A percentile compares a stretch with the other conserved stretches of the same genome.
Conservation (phyloP, 345 rosid species). For the rapeseed (Brassica napus) region DNA sequence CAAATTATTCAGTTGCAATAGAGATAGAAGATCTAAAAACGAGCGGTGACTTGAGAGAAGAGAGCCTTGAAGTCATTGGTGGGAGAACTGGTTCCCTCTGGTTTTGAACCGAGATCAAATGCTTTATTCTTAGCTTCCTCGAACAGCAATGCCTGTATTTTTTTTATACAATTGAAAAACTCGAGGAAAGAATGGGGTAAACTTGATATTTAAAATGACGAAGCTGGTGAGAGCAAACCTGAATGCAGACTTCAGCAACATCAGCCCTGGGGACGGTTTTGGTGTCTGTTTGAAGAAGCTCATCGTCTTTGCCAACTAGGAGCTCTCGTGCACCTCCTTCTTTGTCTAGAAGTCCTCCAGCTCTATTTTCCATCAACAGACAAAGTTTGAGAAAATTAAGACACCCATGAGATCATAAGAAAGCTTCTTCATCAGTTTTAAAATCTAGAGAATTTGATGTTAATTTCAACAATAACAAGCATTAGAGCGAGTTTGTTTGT, state of each 20-base stretch:
- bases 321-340: constrained; percentile 74
- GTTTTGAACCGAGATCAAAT: constrained; percentile 77
- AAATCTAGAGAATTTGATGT: not conserved
- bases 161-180: not conserved
- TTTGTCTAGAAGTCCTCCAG: constrained; percentile 80
- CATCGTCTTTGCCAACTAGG: constrained; percentile 77
- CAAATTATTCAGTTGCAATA: not conserved
- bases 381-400: constrained; percentile 2
- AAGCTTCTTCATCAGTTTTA: not conserved
- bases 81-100: constrained; percentile 65
- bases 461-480: not conserved
- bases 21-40: constrained; percentile 41
- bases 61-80: constrained; percentile 77
- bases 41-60: constrained; percentile 55
- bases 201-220: not conserved
- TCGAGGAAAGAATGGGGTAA: not conserved
- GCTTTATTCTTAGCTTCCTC: constrained; percentile 79
- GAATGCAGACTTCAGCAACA: constrained; percentile 81
- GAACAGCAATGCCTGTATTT: constrained; percentile 58
- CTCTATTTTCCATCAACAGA: constrained; percentile 46
- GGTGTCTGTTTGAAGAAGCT: constrained; percentile 74
- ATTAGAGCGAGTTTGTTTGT: not conserved
- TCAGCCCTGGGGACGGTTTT: constrained; percentile 66
- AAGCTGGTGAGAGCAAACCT: constrained; percentile 45
- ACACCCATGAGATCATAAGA: not conserved